A percentile compares a stretch with the other conserved stretches of the same genome.
phyloP scores from a whole-genome alignment of 2,329 filamentous ascomycete genomes.

The Aspergillus sp. region DNA sequence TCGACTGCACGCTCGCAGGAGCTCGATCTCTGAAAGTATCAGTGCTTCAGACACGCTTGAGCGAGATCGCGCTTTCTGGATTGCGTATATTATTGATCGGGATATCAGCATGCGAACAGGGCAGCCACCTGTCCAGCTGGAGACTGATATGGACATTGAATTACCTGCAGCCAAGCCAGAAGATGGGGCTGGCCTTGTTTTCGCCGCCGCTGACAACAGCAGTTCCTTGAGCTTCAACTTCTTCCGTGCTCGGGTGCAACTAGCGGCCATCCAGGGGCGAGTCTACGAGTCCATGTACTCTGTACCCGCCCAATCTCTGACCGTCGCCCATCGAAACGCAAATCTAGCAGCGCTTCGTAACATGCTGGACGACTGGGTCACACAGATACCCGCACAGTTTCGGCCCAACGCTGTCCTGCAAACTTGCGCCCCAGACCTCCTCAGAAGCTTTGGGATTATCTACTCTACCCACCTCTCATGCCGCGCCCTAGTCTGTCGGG shows the following conservation, averaged over 20 bases:
- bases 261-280: background rate
- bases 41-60: background rate
- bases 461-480: background rate
- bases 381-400: background rate
- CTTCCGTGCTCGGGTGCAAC: background rate
- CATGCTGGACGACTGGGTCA: background rate
- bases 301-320: background rate
- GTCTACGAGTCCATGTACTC: background rate
- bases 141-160: background rate
- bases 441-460: background rate
- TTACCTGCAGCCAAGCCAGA: background rate
- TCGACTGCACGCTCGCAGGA: background rate
- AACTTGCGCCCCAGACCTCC: background rate
- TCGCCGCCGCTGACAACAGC: background rate
- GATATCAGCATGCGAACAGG: conserved; percentile 2
- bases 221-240: background rate
- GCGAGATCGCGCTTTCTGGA: conserved; percentile 2
- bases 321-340: background rate
- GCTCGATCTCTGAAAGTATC: no score
- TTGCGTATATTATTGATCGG: conserved; percentile 6
- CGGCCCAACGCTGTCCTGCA: background rate
- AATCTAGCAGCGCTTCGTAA: background rate
- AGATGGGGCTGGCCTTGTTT: background rate
- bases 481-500: background rate
- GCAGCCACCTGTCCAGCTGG: background rate